Evolutionary conservation across 768 basidiomycete species (phyloP), one percentile per base, ranked within the genome.

Genomic region (Hypsizygus marmoreus): DNA sequence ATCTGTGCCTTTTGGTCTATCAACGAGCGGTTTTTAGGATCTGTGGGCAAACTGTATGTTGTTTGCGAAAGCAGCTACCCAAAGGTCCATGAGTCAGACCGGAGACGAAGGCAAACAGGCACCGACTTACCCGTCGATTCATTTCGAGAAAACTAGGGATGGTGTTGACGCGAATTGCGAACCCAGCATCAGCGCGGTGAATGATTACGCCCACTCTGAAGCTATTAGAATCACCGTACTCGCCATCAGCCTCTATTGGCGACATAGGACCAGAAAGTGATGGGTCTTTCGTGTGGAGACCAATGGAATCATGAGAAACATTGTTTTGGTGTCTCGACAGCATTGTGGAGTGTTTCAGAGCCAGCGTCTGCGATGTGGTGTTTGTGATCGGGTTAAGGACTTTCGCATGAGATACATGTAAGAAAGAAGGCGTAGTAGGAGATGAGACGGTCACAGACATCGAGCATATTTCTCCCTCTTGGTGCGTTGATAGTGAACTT

Each of bases 1-100:
- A 94, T 89, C 55, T 90, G 88, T 2, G 88, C 86, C 55, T 84
- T 88, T 10, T 83, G 73, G 57, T 94, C 88, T 39, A 95, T 88
- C 34, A 88, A 72, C 3, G 78, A 73, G 25, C 81, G 75, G 53
- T 78, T 79, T 59, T 81, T 80, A 0, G 81, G 77, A 50, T 86
- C 80, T 4, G 75, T 73, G 0, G 84, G 81, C 4, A 83, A 65
- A 14, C 70, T 64, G 43, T 81, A 87, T 7, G 74, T 69, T 3
- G 74, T 67, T 33, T 72, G 69, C 4, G 73, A 66, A 23, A 85
- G 69, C 48, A 83, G 74, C 87, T 84, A 50, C 41, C 25, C 22
- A 17, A 14, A 31, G 9, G 31, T 40, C 41, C 12, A 40, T 11
- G 11, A 37, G 14, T 35, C 16, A 36, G 17, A 17, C 16, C 22